Percentiles rank a stretch among this genome's conserved stretches.
Evolutionary conservation across 345 rosid genomes (phyloP).

Genomic region (Brassica juncea): DNA sequence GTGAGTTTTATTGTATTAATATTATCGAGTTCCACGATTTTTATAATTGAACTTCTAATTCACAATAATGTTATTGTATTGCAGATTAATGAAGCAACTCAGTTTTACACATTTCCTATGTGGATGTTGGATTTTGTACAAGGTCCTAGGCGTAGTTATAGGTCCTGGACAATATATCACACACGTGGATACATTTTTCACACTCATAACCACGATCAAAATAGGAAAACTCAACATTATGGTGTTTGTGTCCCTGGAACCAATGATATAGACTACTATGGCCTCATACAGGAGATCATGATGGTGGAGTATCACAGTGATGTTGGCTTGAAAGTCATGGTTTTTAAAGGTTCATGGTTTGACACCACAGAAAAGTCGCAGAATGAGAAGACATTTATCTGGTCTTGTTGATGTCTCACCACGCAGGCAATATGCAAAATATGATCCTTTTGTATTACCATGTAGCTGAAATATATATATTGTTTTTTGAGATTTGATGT

Average conservation of each 20-base stretch:
- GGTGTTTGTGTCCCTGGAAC: neutral
- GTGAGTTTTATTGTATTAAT: too few relatives aligned
- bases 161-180: neutral
- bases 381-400: neutral
- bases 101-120: too few relatives aligned
- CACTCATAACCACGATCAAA: neutral
- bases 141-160: too few relatives aligned
- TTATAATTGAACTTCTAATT: too few relatives aligned
- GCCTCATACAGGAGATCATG: neutral
- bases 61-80: too few relatives aligned
- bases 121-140: too few relatives aligned
- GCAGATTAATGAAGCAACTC: too few relatives aligned
- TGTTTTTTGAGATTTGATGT: too few relatives aligned
- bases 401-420: neutral
- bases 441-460: too few relatives aligned
- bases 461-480: too few relatives aligned
- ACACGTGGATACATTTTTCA: neutral
- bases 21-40: too few relatives aligned
- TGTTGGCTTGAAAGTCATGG: neutral
- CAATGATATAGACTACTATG: neutral
- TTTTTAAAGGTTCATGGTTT: neutral
- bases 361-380: neutral
- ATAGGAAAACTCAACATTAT: neutral
- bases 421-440: too few relatives aligned
- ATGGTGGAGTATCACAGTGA: neutral